Base-by-base conservation (phyloP, 768 basidiomycete genomes). In the Podaxis sp. region DNA sequence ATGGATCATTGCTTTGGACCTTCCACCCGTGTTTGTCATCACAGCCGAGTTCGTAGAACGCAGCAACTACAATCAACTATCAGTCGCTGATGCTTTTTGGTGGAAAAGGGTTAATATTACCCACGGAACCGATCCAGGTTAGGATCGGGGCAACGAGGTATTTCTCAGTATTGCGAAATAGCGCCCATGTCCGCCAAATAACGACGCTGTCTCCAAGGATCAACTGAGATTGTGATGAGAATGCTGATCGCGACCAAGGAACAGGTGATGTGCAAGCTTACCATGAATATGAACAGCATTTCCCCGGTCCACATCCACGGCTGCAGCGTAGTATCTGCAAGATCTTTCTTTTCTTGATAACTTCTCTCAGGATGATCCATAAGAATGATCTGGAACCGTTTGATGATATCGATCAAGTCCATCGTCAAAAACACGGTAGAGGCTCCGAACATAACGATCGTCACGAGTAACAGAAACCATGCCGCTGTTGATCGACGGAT, bases 231-330 rank as follows among this genome's bases (percentile, higher is more conserved):
- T 8, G 6, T 28, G 9, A 36, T 39, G 13, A 51, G 48, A 24
- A 38, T 15, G 40, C 48, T 15, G 26, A 55, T 55, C 36, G 5
- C 5, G 8, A 17, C 6, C 19, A 9, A 55, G 2, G 5, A 55
- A 38, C 12, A 33, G 30, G 33, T 33, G 38, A 28, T 28, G 6
- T 0, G 12, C 11, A 13, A 17, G 17, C 22, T 30, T 60, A 70
- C 73, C 72, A 73, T 69, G 59, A 73, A 73, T 49, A 74, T 65
- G 59, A 74, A 74, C 12, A 74, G 44, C 66, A 74, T 74, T 56
- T 73, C 67, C 28, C 71, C 72, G 12, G 73, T 70, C 73, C 73
- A 74, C 26, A 68, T 66, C 30, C 70, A 63, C 53, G 57, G 64
- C 36, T 72, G 67, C 12, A 72, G 58, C 42, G 59, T 63, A 9